Evolutionary conservation across 768 basidiomycete species (phyloP).

Genomic region (Tephrocybe sp.): DNA sequence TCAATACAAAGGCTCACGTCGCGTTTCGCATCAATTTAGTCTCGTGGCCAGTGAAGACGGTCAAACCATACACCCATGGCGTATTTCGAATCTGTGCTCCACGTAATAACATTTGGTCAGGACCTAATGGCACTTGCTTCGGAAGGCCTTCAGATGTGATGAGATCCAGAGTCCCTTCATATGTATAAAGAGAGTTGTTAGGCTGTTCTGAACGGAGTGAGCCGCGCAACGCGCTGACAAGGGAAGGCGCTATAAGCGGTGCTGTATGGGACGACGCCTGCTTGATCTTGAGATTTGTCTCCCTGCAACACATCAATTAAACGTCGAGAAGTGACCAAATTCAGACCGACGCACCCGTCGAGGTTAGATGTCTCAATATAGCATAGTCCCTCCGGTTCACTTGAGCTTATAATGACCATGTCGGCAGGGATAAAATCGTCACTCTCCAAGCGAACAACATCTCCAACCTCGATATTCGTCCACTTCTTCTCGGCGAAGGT

Average conservation of each 20-base stretch:
- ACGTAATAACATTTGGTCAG: slow-evolving; percentile 90
- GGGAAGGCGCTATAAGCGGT: slow-evolving; percentile 70
- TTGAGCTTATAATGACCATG: slow-evolving; percentile 79
- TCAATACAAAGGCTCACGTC: slow-evolving; percentile 57
- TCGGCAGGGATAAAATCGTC: slow-evolving; percentile 97
- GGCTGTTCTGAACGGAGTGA: slow-evolving; percentile 93
- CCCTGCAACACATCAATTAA: slow-evolving; percentile 41
- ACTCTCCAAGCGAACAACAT: slow-evolving; percentile 86
- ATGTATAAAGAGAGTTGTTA: slow-evolving; percentile 97
- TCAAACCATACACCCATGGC: slow-evolving; percentile 92
- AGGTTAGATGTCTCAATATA: slow-evolving; percentile 98
- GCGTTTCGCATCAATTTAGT: slow-evolving; percentile 98
- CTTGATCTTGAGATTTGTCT: slow-evolving; percentile 99
- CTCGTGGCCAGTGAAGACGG: slow-evolving; percentile 95
- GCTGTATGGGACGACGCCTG: slow-evolving; percentile 86
- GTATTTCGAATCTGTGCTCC: slow-evolving; percentile 97
- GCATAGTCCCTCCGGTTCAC: slow-evolving; percentile 95
- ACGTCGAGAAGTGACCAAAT: background rate
- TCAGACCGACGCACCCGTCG: slow-evolving; percentile 67
- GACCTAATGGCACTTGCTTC: slow-evolving; percentile 86
- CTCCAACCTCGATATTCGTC: slow-evolving; percentile 88
- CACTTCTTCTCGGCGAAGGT: slow-evolving; percentile 78
- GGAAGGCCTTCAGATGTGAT: slow-evolving; percentile 54
- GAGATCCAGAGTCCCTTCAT: slow-evolving; percentile 78
- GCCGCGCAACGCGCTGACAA: slow-evolving; percentile 72